Base-by-base conservation (phyloP, 306 rosid species). In the Fagus sylvatica region DNA sequence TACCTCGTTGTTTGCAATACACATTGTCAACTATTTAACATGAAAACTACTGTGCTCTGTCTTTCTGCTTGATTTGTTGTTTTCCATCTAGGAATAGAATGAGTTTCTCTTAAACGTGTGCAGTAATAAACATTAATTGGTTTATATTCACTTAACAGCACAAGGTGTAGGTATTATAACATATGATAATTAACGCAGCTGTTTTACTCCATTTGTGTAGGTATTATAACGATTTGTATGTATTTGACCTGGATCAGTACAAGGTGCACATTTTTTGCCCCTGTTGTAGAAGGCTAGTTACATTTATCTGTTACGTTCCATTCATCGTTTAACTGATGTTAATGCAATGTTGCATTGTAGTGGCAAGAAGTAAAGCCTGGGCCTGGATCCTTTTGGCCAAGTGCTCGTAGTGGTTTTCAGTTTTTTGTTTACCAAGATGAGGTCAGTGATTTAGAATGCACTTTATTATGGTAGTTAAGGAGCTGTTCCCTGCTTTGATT, bases 361-460 rank as follows among this genome's bases (percentile, higher is more conserved):
- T 95, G 98, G 98, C 98, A 91, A 89, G 98, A 95, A 87, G 86
- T 92, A 84, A 93, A 91, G 89, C 93, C 98, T 43, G 82, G 84
- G 84, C 98, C 96, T 53, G 98, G 98, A 78, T 88, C 98, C 54
- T 79, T 95, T 93, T 95, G 98, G 98, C 98, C 98, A 60, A 87
- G 89, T 88, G 97, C 89, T 54, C 90, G 98, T 49, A 95, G 98
- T 75, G 98, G 98, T 81, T 95, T 95, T 82, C 98, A 95, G 85
- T 89, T 93, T 83, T 88, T 91, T 82, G 98, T 89, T 71, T 75
- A 87, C 87, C 98, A 95, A 85, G 98, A 93, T 82, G 98, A 95
- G 72, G 98, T 90, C 73, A 79, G 97, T 77, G 76, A 80, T 85
- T 81, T 61, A 80, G 61, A 74, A 72, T 76, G 36, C 78, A 33